Base-by-base conservation (phyloP, 805 yeast species). In the Saccharomycopsis sp. region DNA sequence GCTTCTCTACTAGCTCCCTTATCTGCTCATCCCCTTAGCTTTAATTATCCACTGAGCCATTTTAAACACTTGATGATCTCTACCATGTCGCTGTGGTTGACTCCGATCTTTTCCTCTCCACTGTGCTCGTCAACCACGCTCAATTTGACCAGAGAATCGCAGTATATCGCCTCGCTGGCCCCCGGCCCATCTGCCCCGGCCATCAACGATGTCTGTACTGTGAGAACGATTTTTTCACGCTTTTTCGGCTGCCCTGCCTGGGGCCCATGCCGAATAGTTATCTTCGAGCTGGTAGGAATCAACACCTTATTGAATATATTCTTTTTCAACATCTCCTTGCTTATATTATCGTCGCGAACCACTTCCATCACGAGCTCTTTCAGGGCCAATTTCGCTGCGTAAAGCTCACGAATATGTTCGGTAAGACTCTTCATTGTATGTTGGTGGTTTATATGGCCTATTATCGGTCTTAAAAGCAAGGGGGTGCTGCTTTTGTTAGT, bases 361-460 rank as follows among this genome's bases (percentile, higher is more conserved):
- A 44, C 12, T 19, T 44, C 22, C 49, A 44, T 12, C 22, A 19
- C 19, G 7, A 44, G 22, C 22, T 44, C 49, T 29, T 29, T 12
- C 38, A 29, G 38, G 38, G 38, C 47, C 14, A 56, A 23, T 44
- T 44, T 17, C 9, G 47, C 41, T 24, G 44, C 55, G 44, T 55
- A 56, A n/a, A 60, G 23, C n/a, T 44, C 24, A 7, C 55, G 29
- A 8, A 61, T n/a, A 5, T 47, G 29, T n/a, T 38, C 19, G 3
- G 53, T 41, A 0, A 67, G 35, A 50, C 61, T 59, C 7, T 67
- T 66, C 12, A 81, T 61, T 55, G 75, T 70, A 41, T 72, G 63
- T 62, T 82, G 83, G 64, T 84, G 89, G 59, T 78, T 76, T 59
- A 81, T 76, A 63, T 81, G 80, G 3, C 86, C 86, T 41, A 84